Base-by-base conservation (phyloP, 257 asterid species). In the Parsonsia alboflavescens region DNA sequence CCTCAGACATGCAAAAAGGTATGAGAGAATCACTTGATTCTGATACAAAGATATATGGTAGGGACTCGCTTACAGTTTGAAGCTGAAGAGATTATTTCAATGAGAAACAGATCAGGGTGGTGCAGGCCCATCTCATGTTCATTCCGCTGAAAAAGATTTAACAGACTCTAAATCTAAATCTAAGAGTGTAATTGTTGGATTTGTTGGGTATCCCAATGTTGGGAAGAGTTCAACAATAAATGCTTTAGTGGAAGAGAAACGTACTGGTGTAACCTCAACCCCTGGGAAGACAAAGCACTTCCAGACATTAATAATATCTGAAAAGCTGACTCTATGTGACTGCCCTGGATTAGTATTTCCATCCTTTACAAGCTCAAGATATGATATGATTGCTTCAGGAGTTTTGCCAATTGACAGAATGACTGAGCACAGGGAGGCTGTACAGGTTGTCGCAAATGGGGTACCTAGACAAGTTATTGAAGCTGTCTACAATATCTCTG, bases 151-250 rank as follows among this genome's bases (percentile, higher is more conserved):
- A 76, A 86, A 73, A 64, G 70, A 67, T 66, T 53, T 42, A 68
- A 56, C 53, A 10, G 83, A 58, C 63, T 48, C 42, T 19, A 71
- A 72, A 21, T n/a, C n/a, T n/a, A n/a, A n/a, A n/a, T 36, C 86
- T 26, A 84, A 71, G 36, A 73, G 84, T 73, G 99, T 89, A 58
- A 85, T 83, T 26, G 97, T 95, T 53, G 99, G 99, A 59, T 95
- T 95, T 72, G 99, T 95, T 16, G 99, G 99, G 48, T 95, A 95
- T 81, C 99, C 99, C 28, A 95, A 95, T 65, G 99, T 95, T 0
- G 99, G 99, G n/a, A 95, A 95, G 82, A 95, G 99, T 76, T 95
- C 99, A 45, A 95, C 99, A 0, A 95, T 95, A 77, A 95, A 95
- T 73, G 99, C 98, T 73, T 83, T 95, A 83, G 98, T 95, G 8